These are phyloP conservation scores for Tricholoma terreum DNA, from an alignment of 768 basidiomycete species.

Conservation along the genomic window DNA sequence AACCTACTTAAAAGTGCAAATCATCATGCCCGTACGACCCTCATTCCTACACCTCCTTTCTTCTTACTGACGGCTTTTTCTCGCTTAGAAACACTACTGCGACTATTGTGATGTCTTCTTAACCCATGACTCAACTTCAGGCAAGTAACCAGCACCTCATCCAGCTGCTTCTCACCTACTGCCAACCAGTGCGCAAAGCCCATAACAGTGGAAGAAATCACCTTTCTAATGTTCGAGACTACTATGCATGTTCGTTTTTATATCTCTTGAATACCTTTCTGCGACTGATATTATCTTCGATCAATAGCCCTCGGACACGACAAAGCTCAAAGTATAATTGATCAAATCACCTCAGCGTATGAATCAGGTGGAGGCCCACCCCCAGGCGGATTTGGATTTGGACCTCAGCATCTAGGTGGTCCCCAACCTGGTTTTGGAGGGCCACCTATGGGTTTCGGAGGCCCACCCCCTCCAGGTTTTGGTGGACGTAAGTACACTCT, in stretches of 20 bases:
- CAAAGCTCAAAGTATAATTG: conserved; percentile 97
- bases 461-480: conserved; percentile 52
- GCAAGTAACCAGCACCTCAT: conserved; percentile 35
- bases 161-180: conserved; percentile 10
- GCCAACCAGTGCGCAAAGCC: conserved; percentile 81
- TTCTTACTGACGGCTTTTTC: conserved; percentile 5
- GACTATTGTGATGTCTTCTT: conserved; percentile 93
- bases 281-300: conserved; percentile 10
- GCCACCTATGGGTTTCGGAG: conserved; percentile 50
- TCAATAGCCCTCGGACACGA: conserved; percentile 80
- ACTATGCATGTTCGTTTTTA: conserved; percentile 78
- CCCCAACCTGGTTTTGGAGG: conserved; percentile 47
- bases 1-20: conserved; percentile 11
- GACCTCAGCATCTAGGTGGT: conserved; percentile 71
- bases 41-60: conserved; percentile 6
- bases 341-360: conserved; percentile 94
- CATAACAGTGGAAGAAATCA: conserved; percentile 99
- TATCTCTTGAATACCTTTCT: background rate
- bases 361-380: conserved; percentile 85
- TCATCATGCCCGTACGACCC: conserved; percentile 65
- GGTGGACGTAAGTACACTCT: conserved; percentile 43
- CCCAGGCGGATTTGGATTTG: conserved; percentile 84
- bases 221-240: conserved; percentile 92
- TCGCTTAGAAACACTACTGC: conserved; percentile 81
- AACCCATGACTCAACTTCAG: conserved; percentile 93